A percentile compares a stretch with the other conserved stretches of the same genome.
These are phyloP conservation scores for Ophiocordyceps australis DNA, from an alignment of 2,329 filamentous ascomycete species.

Conservation along the genomic window DNA sequence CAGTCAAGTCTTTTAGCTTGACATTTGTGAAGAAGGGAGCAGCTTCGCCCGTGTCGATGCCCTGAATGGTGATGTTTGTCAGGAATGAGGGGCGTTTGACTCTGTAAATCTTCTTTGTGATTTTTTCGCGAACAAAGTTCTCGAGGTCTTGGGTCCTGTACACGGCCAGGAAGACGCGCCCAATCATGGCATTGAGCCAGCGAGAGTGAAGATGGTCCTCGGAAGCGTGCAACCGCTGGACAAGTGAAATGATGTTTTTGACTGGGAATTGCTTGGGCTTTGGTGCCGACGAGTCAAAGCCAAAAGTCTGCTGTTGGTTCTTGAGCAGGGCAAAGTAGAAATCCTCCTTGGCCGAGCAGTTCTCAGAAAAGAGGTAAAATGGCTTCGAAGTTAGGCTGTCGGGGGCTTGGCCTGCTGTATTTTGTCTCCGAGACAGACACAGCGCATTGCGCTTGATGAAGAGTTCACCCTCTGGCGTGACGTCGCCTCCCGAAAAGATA, in stretches of 20 bases:
- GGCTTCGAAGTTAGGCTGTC: slow-evolving; percentile 51
- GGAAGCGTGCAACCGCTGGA: slow-evolving; percentile 79
- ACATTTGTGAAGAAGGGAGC: slow-evolving; percentile 83
- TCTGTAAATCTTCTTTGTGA: slow-evolving; percentile 89
- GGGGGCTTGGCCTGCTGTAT: slow-evolving; percentile 32
- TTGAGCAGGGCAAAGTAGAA: slow-evolving; percentile 88
- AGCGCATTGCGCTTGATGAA: slow-evolving; percentile 93
- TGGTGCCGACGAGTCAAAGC: slow-evolving; percentile 36
- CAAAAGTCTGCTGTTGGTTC: slow-evolving; percentile 57
- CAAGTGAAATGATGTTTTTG: slow-evolving; percentile 72
- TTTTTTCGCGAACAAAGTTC: slow-evolving; percentile 61
- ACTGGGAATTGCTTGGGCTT: slow-evolving; percentile 62
- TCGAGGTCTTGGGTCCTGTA: slow-evolving; percentile 76
- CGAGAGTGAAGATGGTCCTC: slow-evolving; percentile 81
- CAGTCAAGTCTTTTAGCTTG: slow-evolving; percentile 70
- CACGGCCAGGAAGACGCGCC: slow-evolving; percentile 70
- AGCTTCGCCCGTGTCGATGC: slow-evolving; percentile 71
- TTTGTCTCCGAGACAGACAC: slow-evolving; percentile 49
- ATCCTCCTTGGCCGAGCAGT: slow-evolving; percentile 91
- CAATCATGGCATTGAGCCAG: slow-evolving; percentile 86
- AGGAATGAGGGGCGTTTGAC: slow-evolving; percentile 87
- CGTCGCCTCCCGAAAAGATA: slow-evolving; percentile 63
- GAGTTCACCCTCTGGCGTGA: slow-evolving; percentile 76
- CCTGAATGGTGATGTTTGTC: slow-evolving; percentile 63
- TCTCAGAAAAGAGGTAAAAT: slow-evolving; percentile 89